These are phyloP conservation scores for Chimonanthus salicifolius DNA, from an alignment of 164 flowering plant genomes.

Conservation along the genomic window DNA sequence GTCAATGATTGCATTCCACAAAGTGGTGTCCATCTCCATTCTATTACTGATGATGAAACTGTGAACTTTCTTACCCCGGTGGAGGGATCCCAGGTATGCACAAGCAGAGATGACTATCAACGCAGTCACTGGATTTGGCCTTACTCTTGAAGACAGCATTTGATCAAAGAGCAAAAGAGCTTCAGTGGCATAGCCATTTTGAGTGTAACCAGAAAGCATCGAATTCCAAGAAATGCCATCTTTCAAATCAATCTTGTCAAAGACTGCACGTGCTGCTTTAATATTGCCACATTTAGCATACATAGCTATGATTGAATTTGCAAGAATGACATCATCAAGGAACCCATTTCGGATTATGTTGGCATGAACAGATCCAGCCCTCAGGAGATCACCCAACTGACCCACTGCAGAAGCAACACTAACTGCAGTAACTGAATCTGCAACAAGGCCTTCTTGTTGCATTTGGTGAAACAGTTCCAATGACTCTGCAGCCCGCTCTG, in stretches of 20 bases:
- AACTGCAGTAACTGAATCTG: slow-evolving; percentile 32
- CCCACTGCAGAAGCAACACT: slow-evolving; percentile 39
- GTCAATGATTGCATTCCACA: slow-evolving; percentile 39
- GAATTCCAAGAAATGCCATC: slow-evolving; percentile 47
- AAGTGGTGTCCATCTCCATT: slow-evolving; percentile 20
- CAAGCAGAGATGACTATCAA: slow-evolving; percentile 34
- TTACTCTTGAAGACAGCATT: slow-evolving; percentile 25
- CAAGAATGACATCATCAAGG: slow-evolving; percentile 26
- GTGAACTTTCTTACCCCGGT: slow-evolving; percentile 35
- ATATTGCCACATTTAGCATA: slow-evolving; percentile 32
- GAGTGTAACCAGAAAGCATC: slow-evolving; percentile 36
- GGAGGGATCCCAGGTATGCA: slow-evolving; percentile 37
- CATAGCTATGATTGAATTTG: slow-evolving; percentile 35
- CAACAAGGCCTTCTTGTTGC: slow-evolving; percentile 28
- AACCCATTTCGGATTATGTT: slow-evolving; percentile 24
- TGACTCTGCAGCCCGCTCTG: slow-evolving; percentile 22
- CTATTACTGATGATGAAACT: slow-evolving; percentile 15
- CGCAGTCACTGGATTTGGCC: slow-evolving; percentile 33
- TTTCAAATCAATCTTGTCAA: slow-evolving; percentile 25
- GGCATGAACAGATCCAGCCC: slow-evolving; percentile 31
- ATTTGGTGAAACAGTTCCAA: slow-evolving; percentile 25
- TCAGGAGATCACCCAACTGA: slow-evolving; percentile 30
- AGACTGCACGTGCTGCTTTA: slow-evolving; percentile 25
- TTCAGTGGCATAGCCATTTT: slow-evolving; percentile 40
- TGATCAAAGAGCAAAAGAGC: slow-evolving; percentile 33